Evolutionary conservation across 2,329 filamentous ascomycete species (phyloP), one percentile per base, ranked within the genome.

Genomic region (Blastomyces silverae): DNA sequence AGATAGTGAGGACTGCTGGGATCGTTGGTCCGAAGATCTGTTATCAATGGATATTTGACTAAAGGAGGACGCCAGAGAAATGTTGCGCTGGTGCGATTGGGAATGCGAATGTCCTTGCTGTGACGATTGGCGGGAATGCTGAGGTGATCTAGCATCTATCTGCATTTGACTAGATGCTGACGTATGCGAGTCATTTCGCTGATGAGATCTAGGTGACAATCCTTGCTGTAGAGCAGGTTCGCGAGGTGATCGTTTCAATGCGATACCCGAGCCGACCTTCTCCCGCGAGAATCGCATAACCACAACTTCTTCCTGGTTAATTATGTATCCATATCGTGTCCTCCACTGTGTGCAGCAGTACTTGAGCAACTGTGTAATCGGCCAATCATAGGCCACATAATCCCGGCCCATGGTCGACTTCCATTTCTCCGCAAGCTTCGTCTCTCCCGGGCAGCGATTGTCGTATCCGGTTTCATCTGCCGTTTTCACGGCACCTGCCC

Each of bases 241-340:
- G 17, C 61, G 13, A 56, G 5, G 50, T 1, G 61, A 28, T 37
- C 53, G 55, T 7, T 22, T 42, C 17, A 37, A 8, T 3, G 53
- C 55, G 15, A 64, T 34, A 22, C 62, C 53, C 15, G 62, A 39
- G 3, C 53, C 55, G 37, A 64, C 58, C 28, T 11, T 39, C 42
- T 59, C 55, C 42, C 39, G 39, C 17, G 62, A 64, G 17, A 64
- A 46, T 34, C 62, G 62, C 42, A 64, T 31, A 31, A 64, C 62
- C 13, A 50, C 37, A 39, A 58, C 53, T 58, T 64, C 62, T 1
- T 58, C 8, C 37, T 64, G 53, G 15, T 31, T 64, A n/a, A 64
- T 64, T 34, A 64, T 15, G 46, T 64, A 64, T 2, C 62, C 62
- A 37, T 64, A 64, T 64, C 62, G 20, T 48, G 52, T 64, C 20